These are phyloP conservation scores for Herpetomonas samuelpessoai DNA, from an alignment of 208 protist genomes.

Conservation along the genomic window DNA sequence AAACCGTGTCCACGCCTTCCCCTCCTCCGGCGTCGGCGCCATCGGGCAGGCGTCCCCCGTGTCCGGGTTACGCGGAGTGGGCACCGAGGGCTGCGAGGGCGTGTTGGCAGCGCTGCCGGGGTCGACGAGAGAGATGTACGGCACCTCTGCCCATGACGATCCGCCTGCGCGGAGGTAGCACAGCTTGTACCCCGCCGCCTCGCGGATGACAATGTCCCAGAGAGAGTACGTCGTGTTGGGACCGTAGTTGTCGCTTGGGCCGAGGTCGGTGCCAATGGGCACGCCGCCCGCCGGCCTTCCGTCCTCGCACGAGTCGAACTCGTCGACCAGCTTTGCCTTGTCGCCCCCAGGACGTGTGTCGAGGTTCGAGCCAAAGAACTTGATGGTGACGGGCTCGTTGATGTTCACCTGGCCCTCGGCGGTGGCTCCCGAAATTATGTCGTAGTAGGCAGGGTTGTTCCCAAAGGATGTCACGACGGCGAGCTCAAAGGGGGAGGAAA, in stretches of 20 bases:
- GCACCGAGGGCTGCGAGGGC: constrained; percentile 3
- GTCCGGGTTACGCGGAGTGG: constrained; percentile 45
- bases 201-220: constrained; percentile 46
- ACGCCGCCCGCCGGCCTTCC: constrained; percentile 63
- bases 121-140: constrained; percentile 43
- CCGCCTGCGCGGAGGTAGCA: constrained; percentile 53
- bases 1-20: constrained; percentile 34
- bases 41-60: constrained; percentile 47
- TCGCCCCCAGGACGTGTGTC: constrained; percentile 64
- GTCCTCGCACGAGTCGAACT: constrained; percentile 40
- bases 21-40: constrained; percentile 16
- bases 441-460: constrained; percentile 69
- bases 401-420: constrained; percentile 35
- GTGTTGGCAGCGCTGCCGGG: constrained; percentile 1
- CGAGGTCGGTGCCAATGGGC: constrained; percentile 39
- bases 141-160: constrained; percentile 62
- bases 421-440: constrained; percentile 37
- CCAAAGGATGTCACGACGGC: constrained; percentile 57
- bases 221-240: constrained; percentile 58
- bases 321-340: constrained; percentile 68
- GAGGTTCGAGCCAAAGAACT: constrained; percentile 75
- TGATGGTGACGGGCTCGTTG: constrained; percentile 35
- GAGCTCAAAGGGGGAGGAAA: constrained; percentile 19
- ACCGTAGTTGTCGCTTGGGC: constrained; percentile 62
- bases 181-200: constrained; percentile 61